Percentiles rank a stretch among this genome's conserved stretches.
These are phyloP conservation scores for Scutellaria barbata DNA, from an alignment of 257 asterid genomes.

Conservation along the genomic window DNA sequence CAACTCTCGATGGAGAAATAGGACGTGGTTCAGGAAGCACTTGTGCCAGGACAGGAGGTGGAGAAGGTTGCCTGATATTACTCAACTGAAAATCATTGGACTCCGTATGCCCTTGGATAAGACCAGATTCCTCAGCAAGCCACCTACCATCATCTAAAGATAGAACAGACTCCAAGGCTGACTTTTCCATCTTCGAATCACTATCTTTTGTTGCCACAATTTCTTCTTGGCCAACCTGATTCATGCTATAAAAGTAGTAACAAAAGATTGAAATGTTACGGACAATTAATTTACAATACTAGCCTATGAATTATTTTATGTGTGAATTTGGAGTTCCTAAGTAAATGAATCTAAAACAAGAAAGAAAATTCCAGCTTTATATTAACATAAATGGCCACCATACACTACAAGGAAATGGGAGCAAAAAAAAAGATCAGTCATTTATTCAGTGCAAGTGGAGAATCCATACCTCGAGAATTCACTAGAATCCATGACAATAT, in stretches of 20 bases:
- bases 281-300: conserved; percentile 28
- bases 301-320: background rate
- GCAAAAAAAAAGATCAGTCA: background rate
- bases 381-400: conserved; percentile 18
- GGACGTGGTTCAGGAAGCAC: conserved; percentile 70
- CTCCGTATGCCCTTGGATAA: conserved; percentile 47
- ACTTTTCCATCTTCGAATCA: conserved; percentile 47
- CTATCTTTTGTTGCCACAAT: conserved; percentile 41
- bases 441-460: conserved; percentile 32
- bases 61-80: conserved; percentile 80
- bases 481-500: conserved; percentile 54
- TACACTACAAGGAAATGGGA: conserved; percentile 1
- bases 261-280: conserved; percentile 41
- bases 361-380: background rate
- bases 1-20: conserved; percentile 84
- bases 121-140: conserved; percentile 60
- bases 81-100: conserved; percentile 57
- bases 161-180: conserved; percentile 77
- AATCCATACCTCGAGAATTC: conserved; percentile 69
- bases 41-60: conserved; percentile 93
- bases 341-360: background rate
- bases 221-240: conserved; percentile 59
- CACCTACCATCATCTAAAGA: conserved; percentile 92
- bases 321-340: conserved; percentile 17
- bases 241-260: conserved; percentile 63